Evolutionary conservation across 257 asterid genomes (phyloP), one percentile per base, ranked within the genome.

Genomic region (Solanum boliviense): DNA sequence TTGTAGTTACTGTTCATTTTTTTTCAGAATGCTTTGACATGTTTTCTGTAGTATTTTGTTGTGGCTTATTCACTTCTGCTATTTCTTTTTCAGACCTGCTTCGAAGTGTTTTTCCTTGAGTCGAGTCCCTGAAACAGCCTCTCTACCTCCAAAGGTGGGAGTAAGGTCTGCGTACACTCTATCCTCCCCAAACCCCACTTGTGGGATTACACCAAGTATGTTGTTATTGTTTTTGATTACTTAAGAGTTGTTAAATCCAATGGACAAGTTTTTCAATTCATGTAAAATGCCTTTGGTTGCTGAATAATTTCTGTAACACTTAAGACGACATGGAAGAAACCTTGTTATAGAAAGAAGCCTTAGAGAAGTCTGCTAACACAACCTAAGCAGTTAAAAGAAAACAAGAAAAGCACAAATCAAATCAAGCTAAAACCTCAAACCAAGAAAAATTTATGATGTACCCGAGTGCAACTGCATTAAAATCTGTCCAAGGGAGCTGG

Each of bases 381-480:
- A 48, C 70, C 70, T 29, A 48, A 48, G 13, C 70, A 82, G n/a
- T 31, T 48, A 18, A 82, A 79, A 29, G 86, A 29, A 48, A 82
- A 29, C 31, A 82, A 82, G 65, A 89, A 35, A 70, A 46, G 27
- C 11, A 36, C 35, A 21, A 68, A 46, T 21, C 39, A 88, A 36
- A 48, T 84, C 41, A 48, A 89, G 23, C 58, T 20, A 39, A 20
- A 46, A 76, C 38, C 9, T 81, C 89, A 70, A 87, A 84, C 82
- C 79, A 75, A 88, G 71, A 79, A 72, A 84, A 44, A 86, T 87
- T 87, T 74, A 73, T 31, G 44, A 87, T 91, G 87, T 92, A 96
- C 99, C 99, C 91, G 96, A 91, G 93, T 96, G 99, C 76, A 96
- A 91, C 90, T 96, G 98, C 98, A 96, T 92, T 89, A 95, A 91